Conservation (phyloP, 2,329 filamentous ascomycete species). For the Ceratocystis cubensis region DNA sequence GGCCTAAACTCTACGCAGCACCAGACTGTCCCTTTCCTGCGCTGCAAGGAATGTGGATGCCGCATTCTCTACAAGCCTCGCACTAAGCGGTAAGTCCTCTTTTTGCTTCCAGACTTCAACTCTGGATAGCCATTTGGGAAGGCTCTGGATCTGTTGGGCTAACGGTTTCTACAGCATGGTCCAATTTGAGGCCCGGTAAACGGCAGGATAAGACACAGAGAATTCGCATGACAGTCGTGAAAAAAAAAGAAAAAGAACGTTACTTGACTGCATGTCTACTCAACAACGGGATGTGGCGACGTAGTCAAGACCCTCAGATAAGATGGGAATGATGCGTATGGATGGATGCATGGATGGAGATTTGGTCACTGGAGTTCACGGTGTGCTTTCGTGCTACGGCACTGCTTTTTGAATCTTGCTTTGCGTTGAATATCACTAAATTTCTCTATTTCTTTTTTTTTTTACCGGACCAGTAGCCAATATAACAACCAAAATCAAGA, state of each 20-base stretch:
- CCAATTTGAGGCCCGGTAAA: conserved; percentile 84
- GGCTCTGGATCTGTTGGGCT: neutral
- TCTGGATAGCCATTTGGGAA: neutral
- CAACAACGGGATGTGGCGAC: neutral
- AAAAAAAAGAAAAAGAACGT: neutral
- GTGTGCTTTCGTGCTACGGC: neutral
- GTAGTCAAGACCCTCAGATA: neutral
- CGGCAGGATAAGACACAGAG: conserved; percentile 2
- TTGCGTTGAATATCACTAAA: conserved; percentile 3
- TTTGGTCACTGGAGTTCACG: conserved; percentile 3
- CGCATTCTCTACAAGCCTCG: conserved; percentile 95
- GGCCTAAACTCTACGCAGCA: conserved; percentile 37
- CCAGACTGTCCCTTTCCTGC: conserved; percentile 69
- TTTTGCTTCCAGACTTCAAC: neutral
- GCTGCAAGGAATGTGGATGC: conserved; percentile 91
- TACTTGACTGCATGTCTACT: neutral
- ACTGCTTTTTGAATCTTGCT: conserved; percentile 1
- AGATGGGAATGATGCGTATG: conserved; percentile 2
- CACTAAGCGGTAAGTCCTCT: conserved; percentile 69
- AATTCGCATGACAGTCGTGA: neutral
- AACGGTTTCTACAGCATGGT: conserved; percentile 59
- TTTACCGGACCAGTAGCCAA: neutral
- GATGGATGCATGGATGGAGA: neutral
- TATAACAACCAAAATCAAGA: neutral
- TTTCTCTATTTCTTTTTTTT: neutral